Evolutionary conservation across 1,284 basidiomycete genomes (phyloP).

Genomic region (Sporisorium scitamineum): DNA sequence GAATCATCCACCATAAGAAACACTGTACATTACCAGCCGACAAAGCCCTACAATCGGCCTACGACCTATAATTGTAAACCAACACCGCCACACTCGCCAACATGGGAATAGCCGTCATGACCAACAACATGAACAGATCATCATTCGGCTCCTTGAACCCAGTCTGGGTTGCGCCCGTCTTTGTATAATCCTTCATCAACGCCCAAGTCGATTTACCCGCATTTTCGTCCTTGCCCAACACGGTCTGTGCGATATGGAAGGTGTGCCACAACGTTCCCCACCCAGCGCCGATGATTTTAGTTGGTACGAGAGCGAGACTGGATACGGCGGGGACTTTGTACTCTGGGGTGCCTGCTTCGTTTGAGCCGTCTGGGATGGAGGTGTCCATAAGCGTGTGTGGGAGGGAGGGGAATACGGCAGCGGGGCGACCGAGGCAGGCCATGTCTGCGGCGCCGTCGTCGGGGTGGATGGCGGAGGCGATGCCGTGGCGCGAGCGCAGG

Average conservation of each 20-base stretch:
- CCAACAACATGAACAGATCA: conserved; percentile 31
- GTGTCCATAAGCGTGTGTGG: conserved; percentile 70
- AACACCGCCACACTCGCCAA: conserved; percentile 26
- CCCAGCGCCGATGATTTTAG: conserved; percentile 66
- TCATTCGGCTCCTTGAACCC: conserved; percentile 43
- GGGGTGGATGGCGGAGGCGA: conserved; percentile 72
- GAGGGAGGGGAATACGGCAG: conserved; percentile 77
- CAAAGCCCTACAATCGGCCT: background rate
- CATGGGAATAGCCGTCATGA: conserved; percentile 24
- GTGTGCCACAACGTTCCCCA: conserved; percentile 57
- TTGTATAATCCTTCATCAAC: conserved; percentile 32
- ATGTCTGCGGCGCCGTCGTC: conserved; percentile 72
- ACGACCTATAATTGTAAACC: conserved; percentile 8
- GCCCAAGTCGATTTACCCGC: conserved; percentile 13
- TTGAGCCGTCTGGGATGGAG: conserved; percentile 30
- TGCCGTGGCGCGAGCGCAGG: conserved; percentile 76
- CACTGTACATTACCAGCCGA: background rate
- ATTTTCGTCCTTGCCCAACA: conserved; percentile 19
- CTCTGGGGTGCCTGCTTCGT: conserved; percentile 46
- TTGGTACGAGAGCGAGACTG: conserved; percentile 56
- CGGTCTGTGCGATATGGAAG: conserved; percentile 47
- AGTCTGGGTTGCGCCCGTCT: conserved; percentile 33
- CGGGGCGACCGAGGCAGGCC: conserved; percentile 80
- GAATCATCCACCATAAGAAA: background rate
- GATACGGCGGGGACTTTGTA: conserved; percentile 59